A percentile compares a stretch with the other conserved stretches of the same genome.
phyloP scores from a whole-genome alignment of 495 filamentous ascomycete genomes.

The Penicillium antarcticum region DNA sequence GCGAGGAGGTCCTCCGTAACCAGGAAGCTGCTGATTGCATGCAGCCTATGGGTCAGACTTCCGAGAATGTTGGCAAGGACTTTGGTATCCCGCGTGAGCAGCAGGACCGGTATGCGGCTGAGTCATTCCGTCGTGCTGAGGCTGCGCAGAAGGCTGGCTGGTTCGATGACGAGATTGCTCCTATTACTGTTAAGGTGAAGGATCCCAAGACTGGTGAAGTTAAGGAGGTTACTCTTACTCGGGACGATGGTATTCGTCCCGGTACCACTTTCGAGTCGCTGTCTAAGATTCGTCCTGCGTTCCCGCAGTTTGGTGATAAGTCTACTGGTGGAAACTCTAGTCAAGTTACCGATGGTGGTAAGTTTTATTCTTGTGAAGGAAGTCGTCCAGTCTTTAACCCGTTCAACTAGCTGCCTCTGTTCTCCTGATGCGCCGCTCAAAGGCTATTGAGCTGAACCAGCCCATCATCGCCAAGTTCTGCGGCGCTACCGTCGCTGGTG shows the following conservation, averaged over 20 bases:
- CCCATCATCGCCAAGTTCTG: constrained; percentile 94
- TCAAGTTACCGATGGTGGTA: constrained; percentile 89
- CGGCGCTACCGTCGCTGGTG: constrained; percentile 83
- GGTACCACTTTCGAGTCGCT: constrained; percentile 84
- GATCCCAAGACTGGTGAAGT: constrained; percentile 76
- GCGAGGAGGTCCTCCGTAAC: constrained; percentile 67
- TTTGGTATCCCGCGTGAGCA: constrained; percentile 76
- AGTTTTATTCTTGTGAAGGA: constrained; percentile 4
- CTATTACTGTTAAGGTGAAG: constrained; percentile 77
- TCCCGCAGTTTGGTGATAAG: constrained; percentile 81
- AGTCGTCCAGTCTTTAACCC: constrained; percentile 6
- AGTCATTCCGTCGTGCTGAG: constrained; percentile 85
- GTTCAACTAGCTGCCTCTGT: constrained; percentile 65
- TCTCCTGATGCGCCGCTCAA: constrained; percentile 90
- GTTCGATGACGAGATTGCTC: constrained; percentile 93
- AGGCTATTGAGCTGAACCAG: constrained; percentile 81
- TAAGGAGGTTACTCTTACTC: constrained; percentile 71
- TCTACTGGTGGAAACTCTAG: constrained; percentile 94
- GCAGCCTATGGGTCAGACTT: constrained; percentile 97
- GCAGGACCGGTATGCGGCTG: constrained; percentile 83
- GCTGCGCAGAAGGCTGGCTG: constrained; percentile 86
- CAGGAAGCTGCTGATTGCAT: constrained; percentile 83
- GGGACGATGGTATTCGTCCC: constrained; percentile 84
- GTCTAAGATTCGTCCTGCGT: constrained; percentile 84
- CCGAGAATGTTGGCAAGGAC: constrained; percentile 91